A percentile compares a stretch with the other conserved stretches of the same genome.
phyloP scores from a whole-genome alignment of 306 rosid species.

The Ammopiptanthus mongolicus region DNA sequence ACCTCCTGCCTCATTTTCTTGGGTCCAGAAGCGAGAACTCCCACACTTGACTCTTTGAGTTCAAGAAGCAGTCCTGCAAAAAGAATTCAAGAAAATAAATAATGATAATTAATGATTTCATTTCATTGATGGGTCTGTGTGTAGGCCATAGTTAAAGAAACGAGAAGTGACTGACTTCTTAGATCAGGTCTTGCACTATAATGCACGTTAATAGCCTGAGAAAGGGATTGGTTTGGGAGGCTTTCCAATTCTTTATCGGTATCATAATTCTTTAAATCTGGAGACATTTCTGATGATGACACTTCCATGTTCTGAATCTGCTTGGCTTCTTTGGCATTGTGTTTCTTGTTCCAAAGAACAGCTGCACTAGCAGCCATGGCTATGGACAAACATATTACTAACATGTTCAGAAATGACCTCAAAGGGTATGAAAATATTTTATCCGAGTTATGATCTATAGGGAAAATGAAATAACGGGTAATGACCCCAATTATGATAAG shows the following conservation, averaged over 20 bases:
- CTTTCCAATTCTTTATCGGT: slow-evolving; percentile 56
- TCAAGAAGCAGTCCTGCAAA: slow-evolving; percentile 39
- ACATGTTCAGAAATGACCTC: slow-evolving; percentile 35
- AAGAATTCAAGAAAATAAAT: background rate
- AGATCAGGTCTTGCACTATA: slow-evolving; percentile 67
- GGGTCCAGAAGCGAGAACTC: slow-evolving; percentile 62
- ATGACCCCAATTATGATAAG: slow-evolving; percentile 43
- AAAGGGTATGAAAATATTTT: slow-evolving; percentile 29
- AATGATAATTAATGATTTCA: background rate
- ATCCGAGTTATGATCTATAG: slow-evolving; percentile 51
- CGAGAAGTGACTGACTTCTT: slow-evolving; percentile 36
- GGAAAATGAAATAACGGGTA: slow-evolving; percentile 48
- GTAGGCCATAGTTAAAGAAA: background rate
- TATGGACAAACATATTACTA: slow-evolving; percentile 43
- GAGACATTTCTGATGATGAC: slow-evolving; percentile 20
- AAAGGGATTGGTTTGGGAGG: slow-evolving; percentile 42
- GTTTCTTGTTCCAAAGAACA: slow-evolving; percentile 44
- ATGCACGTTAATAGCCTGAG: slow-evolving; percentile 45
- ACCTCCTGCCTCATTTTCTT: slow-evolving; percentile 63
- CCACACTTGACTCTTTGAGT: slow-evolving; percentile 42
- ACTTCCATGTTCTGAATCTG: slow-evolving; percentile 48
- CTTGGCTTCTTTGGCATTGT: slow-evolving; percentile 23
- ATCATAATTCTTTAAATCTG: slow-evolving; percentile 14
- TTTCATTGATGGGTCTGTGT: background rate
- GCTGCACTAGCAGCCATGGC: slow-evolving; percentile 32